Base-by-base conservation (phyloP, 2,329 filamentous ascomycete genomes). In the Aspergillus carbonarius region DNA sequence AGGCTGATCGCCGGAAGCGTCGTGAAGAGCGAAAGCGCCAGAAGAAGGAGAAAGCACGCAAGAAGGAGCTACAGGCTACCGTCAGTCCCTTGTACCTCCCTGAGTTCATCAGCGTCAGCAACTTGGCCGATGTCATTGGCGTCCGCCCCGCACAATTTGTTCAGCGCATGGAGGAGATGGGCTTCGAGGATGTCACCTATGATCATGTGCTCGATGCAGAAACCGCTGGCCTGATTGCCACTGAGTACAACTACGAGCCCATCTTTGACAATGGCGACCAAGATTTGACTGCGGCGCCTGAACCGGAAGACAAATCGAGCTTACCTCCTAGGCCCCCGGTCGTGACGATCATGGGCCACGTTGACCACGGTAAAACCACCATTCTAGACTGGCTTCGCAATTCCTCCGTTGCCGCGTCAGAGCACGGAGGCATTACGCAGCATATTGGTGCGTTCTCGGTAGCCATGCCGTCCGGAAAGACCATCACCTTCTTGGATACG, bases 281-380 rank as follows among this genome's bases (percentile, higher is more conserved):
- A 48, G 93, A 99, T 73, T 77, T 99, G 39, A 84, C 83, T 61
- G 83, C 90, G 23, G 85, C 88, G 10, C 88, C 92, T 1, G 78
- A 82, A 25, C 85, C 86, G 8, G 87, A 87, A 68, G 91, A 93
- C 72, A 83, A 80, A 50, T 85, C 89, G 0, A 67, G 75, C 13
- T 76, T 97, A 7, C 92, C 92, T 1, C 76, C 80, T 34, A 86
- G 96, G 15, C 93, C 95, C 7, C 96, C 95, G 0, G 92, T 99
- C 35, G 93, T 99, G 39, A 98, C 96, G 0, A 99, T 99, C 70
- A 99, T 99, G 96, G 95, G 95, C 2, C 95, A 99, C 65, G 95
- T 99, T 67, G 96, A 99, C 72, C 95, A 99, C 74, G 95, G 95
- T 55, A 99, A 99, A 79, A 99, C 95, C 0, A 99, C 96, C 0